A percentile compares a stretch with the other conserved stretches of the same genome.
Conservation (phyloP, 441 rosid genomes). For the Hura crepitans region DNA sequence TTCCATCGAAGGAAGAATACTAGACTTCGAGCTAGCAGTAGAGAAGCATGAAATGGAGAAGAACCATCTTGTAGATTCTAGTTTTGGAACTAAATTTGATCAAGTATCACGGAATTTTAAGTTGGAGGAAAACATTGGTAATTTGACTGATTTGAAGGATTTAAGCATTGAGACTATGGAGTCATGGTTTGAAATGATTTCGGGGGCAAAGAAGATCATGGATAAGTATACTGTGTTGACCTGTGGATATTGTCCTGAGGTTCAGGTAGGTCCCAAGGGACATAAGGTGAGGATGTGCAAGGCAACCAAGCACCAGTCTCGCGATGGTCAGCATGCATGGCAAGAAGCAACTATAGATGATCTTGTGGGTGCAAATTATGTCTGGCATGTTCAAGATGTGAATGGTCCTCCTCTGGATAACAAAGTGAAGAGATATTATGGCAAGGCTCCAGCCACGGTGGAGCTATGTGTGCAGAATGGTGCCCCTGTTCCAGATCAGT, state of each 20-base stretch:
- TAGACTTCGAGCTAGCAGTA: conserved; percentile 50
- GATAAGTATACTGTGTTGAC: conserved; percentile 64
- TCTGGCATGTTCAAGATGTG: conserved; percentile 66
- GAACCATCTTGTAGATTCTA: background rate
- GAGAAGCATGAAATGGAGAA: conserved; percentile 22
- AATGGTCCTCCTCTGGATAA: conserved; percentile 49
- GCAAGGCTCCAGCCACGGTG: conserved; percentile 79
- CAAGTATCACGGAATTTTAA: conserved; percentile 7
- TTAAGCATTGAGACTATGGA: conserved; percentile 48
- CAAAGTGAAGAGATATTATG: conserved; percentile 63
- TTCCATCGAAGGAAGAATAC: conserved; percentile 71
- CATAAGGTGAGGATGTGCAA: conserved; percentile 81
- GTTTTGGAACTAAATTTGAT: conserved; percentile 14
- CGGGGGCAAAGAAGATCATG: conserved; percentile 58
- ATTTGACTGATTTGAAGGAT: conserved; percentile 31
- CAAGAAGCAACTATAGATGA: conserved; percentile 78
- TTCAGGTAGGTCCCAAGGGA: conserved; percentile 90
- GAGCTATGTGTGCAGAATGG: conserved; percentile 74
- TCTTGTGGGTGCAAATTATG: conserved; percentile 68
- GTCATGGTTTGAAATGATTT: conserved; percentile 62
- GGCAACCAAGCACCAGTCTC: conserved; percentile 71
- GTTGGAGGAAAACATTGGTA: conserved; percentile 14
- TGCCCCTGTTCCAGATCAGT: conserved; percentile 59
- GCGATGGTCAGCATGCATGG: conserved; percentile 81
- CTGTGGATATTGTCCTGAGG: conserved; percentile 76